Percentiles rank a stretch among this genome's conserved stretches.
Evolutionary conservation across 108 stramenopile genomes (phyloP).

Genomic region (Nitzschia sp.): DNA sequence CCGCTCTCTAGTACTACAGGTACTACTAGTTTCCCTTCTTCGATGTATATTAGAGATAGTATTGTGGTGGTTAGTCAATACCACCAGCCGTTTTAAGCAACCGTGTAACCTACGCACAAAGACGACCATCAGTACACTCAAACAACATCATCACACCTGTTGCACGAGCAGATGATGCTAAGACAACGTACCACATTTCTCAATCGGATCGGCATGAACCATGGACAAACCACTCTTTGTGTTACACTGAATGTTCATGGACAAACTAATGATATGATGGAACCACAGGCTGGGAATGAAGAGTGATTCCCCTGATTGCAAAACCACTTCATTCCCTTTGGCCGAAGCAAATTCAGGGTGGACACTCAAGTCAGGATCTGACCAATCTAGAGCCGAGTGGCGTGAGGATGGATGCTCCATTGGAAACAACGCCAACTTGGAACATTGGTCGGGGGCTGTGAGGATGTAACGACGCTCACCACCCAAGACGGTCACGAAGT

Average conservation of each 20-base stretch:
- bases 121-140: too few relatives aligned
- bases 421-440: constrained; percentile 69
- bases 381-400: constrained; percentile 84
- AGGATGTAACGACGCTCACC: constrained; percentile 88
- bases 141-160: too few relatives aligned
- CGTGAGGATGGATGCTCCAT: constrained; percentile 72
- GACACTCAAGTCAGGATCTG: constrained; percentile 72
- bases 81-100: too few relatives aligned
- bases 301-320: constrained; percentile 88
- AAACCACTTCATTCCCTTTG: constrained; percentile 71
- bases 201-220: constrained; percentile 2
- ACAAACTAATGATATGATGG: constrained; percentile 86
- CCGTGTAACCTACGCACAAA: too few relatives aligned
- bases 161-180: not conserved
- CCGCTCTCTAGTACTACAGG: too few relatives aligned
- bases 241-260: constrained; percentile 91
- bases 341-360: constrained; percentile 68
- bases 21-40: too few relatives aligned
- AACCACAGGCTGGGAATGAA: constrained; percentile 93
- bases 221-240: constrained; percentile 60
- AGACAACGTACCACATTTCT: constrained; percentile 7
- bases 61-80: too few relatives aligned
- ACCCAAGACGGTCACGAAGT: constrained; percentile 74
- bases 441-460: constrained; percentile 78
- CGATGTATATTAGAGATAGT: too few relatives aligned